Evolutionary conservation across 345 rosid species (phyloP).

Genomic region (Brassica napus): DNA sequence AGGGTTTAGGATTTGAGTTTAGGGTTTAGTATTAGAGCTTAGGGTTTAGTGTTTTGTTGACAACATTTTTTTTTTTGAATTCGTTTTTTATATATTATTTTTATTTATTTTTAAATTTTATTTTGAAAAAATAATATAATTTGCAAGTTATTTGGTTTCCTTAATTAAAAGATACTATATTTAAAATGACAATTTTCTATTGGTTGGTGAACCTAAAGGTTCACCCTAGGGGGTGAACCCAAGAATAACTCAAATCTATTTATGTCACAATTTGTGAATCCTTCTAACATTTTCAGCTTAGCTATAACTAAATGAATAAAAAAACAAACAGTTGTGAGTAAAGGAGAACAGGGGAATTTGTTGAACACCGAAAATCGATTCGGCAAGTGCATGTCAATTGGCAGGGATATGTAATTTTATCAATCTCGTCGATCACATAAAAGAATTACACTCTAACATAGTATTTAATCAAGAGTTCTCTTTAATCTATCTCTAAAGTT

Average conservation of each 20-base stretch:
- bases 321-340: neutral
- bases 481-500: neutral
- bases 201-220: no score
- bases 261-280: neutral
- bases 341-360: neutral
- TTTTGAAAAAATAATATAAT: no score
- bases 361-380: neutral
- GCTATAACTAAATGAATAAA: neutral
- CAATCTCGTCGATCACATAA: neutral
- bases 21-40: no score
- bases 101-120: no score
- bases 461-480: neutral
- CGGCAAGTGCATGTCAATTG: neutral
- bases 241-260: neutral
- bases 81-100: no score
- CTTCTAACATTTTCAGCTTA: neutral
- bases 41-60: no score
- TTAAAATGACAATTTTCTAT: no score
- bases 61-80: no score
- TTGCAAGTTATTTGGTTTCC: no score
- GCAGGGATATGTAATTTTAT: neutral
- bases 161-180: no score
- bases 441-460: neutral
- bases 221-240: no score
- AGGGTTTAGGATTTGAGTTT: no score